Conservation (phyloP, 208 protist species). For the Leishmania aethiopica region DNA sequence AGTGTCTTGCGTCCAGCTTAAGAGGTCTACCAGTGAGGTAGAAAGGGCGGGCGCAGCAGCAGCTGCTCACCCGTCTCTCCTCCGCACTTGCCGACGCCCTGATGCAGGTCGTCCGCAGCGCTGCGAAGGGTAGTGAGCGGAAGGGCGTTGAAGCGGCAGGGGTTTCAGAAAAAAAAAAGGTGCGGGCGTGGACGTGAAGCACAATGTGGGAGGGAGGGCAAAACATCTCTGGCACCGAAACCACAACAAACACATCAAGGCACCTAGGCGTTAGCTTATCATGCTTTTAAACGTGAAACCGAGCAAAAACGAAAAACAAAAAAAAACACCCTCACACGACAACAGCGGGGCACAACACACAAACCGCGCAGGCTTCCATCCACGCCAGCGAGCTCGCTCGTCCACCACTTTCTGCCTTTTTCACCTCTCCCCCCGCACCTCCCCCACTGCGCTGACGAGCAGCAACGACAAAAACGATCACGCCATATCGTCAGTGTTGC, state of each 20-base stretch:
- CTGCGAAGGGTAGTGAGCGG: neutral
- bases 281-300: neutral
- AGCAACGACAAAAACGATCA: neutral
- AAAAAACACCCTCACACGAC: neutral
- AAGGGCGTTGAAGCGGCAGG: neutral
- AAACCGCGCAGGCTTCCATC: neutral
- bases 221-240: neutral
- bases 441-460: neutral
- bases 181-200: neutral
- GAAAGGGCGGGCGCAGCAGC: too few relatives aligned
- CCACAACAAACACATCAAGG: neutral
- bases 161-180: neutral
- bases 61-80: too few relatives aligned
- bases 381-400: neutral
- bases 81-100: too few relatives aligned
- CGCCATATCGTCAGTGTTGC: neutral
- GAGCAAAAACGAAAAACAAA: slow-evolving; percentile 2
- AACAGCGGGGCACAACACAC: neutral
- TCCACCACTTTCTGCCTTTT: neutral
- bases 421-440: neutral
- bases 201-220: neutral
- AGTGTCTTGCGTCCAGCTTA: too few relatives aligned
- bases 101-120: too few relatives aligned
- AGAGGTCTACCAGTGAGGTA: too few relatives aligned
- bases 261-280: neutral